Percentiles rank a stretch among this genome's conserved stretches.
Evolutionary conservation across 2,329 filamentous ascomycete genomes (phyloP).

Genomic region (Teratosphaeria viscida): DNA sequence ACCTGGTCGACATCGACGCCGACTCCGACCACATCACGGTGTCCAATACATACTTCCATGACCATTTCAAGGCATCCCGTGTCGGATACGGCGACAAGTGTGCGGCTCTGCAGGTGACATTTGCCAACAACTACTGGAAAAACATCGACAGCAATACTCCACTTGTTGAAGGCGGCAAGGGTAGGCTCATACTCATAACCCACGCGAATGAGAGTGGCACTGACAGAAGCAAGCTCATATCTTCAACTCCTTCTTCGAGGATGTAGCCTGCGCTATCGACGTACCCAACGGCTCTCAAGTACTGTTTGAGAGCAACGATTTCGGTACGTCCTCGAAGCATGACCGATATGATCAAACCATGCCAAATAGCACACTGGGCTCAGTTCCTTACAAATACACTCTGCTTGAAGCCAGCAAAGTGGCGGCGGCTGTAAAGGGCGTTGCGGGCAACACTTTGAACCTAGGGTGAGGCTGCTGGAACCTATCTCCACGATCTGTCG

Average conservation of each 20-base stretch:
- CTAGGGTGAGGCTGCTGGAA: not conserved
- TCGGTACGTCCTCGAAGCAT: not conserved
- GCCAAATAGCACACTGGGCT: not conserved
- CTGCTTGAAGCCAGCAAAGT: not conserved
- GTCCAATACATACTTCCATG: constrained; percentile 38
- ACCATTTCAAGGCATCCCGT: constrained; percentile 53
- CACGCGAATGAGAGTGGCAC: not conserved
- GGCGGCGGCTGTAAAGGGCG: not conserved
- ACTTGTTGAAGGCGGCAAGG: constrained; percentile 54
- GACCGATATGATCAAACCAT: not conserved
- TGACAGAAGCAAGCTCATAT: not conserved
- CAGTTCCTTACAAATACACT: not conserved
- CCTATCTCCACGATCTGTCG: not conserved
- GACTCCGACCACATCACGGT: constrained; percentile 53
- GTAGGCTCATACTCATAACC: not conserved
- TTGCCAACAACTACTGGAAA: constrained; percentile 55
- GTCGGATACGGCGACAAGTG: constrained; percentile 53
- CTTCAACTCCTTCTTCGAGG: not conserved
- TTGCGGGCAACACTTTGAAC: not conserved
- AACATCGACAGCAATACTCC: constrained; percentile 56
- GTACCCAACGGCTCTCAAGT: not conserved
- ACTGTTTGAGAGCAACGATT: not conserved
- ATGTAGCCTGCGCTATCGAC: not conserved
- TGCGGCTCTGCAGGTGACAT: constrained; percentile 48
- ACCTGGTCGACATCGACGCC: constrained; percentile 55